Percentiles rank a stretch among this genome's conserved stretches.
These are phyloP conservation scores for Chaetomium cochliodes DNA, from an alignment of 495 filamentous ascomycete species.

Conservation along the genomic window DNA sequence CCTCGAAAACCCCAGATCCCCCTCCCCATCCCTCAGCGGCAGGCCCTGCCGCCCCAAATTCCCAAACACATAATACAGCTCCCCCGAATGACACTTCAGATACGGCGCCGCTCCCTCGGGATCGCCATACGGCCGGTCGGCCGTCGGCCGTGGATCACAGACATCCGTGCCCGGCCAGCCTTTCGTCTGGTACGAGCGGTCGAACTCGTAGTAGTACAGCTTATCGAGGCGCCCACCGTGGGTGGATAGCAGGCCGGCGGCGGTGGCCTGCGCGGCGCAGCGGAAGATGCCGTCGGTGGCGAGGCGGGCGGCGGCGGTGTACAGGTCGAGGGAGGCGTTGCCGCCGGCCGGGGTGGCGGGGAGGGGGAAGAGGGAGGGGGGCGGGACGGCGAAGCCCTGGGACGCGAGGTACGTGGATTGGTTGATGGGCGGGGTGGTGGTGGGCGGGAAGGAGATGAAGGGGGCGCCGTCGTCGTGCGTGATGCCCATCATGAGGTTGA, in stretches of 20 bases:
- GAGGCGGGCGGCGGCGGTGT: slow-evolving; percentile 44
- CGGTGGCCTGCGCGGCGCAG: slow-evolving; percentile 52
- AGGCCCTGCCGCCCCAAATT: slow-evolving; percentile 41
- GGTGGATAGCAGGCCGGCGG: slow-evolving; percentile 36
- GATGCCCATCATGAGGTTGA: slow-evolving; percentile 48
- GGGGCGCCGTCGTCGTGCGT: slow-evolving; percentile 52
- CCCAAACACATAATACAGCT: slow-evolving; percentile 41
- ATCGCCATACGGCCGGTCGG: slow-evolving; percentile 44
- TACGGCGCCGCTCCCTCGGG: slow-evolving; percentile 34
- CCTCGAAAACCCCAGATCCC: slow-evolving; percentile 40
- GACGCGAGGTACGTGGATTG: slow-evolving; percentile 40
- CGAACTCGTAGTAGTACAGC: slow-evolving; percentile 53
- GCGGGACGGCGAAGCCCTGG: slow-evolving; percentile 39
- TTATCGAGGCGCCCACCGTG: slow-evolving; percentile 29
- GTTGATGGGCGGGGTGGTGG: slow-evolving; percentile 37
- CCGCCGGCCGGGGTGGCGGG: slow-evolving; percentile 20
- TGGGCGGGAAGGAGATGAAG: slow-evolving; percentile 45
- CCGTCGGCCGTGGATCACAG: slow-evolving; percentile 45
- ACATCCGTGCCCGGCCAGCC: slow-evolving; percentile 48
- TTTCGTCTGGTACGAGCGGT: slow-evolving; percentile 52
- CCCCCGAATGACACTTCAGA: slow-evolving; percentile 39
- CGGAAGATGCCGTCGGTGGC: slow-evolving; percentile 52
- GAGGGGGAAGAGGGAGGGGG: slow-evolving; percentile 40
- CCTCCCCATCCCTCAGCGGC: slow-evolving; percentile 37
- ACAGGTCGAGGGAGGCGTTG: slow-evolving; percentile 48